Base-by-base conservation (phyloP, 2,329 filamentous ascomycete species). In the Endocalyx cinctus region DNA sequence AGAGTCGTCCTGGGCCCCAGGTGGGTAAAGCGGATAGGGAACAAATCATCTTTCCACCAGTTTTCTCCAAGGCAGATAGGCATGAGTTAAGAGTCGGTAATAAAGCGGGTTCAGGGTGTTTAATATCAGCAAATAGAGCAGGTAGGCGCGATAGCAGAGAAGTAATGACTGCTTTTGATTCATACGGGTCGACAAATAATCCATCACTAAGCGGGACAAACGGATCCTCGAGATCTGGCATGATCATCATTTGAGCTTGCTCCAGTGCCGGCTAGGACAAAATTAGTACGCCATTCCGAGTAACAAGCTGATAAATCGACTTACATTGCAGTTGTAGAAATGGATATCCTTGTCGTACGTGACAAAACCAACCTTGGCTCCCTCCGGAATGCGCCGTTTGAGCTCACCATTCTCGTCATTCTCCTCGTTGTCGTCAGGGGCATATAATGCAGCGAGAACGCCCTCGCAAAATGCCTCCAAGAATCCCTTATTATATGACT, bases 261-360 rank as follows among this genome's bases (percentile, higher is more conserved):
- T 92, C 83, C 26, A 96, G 69, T 25, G 74, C 74, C 23, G 87
- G 63, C 81, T 87, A 58, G 37, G 46, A 48, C 27, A 41, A 39
- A 23, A 36, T 43, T 34, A 41, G 25, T 17, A 32, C 11, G 14
- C 10, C 7, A 15, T 4, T 35, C 1, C 6, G 27, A 25, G 7
- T 15, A 3, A 30, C 13, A 16, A 14, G n/a, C 3, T 14, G 20
- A 15, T n/a, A 17, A 10, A 11, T 12, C 8, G 32, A 20, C 82
- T 66, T 67, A 86, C 80, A 52, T 82, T 87, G 50, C 95, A 79
- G 54, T 97, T 97, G 69, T 97, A 98, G 59, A 97, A 98, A 57
- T 98, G 92, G 39, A 98, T 84, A 51, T 96, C 88, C 61, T 87
- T 90, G 66, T 98, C 92, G 58, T 84, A 98, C 2, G 92, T 96